A percentile compares a stretch with the other conserved stretches of the same genome.
Conservation (phyloP, 2,329 filamentous ascomycete species). For the Rutstroemia sp. region DNA sequence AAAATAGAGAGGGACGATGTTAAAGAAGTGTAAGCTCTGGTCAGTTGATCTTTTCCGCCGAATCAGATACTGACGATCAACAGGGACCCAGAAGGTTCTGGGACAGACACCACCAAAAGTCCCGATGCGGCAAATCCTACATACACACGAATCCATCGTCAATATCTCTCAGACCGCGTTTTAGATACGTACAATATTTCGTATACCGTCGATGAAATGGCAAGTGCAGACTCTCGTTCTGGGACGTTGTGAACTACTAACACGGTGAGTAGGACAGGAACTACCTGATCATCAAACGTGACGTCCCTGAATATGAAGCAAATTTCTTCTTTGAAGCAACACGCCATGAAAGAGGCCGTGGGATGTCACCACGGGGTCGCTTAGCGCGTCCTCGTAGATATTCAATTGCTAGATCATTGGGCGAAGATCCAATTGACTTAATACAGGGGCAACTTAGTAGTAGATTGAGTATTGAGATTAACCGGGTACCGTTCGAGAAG, state of each 20-base stretch:
- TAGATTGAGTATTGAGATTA: not conserved
- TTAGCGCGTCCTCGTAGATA: too few species aligned
- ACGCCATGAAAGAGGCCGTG: slow-evolving; percentile 23
- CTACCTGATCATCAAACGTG: slow-evolving; percentile 65
- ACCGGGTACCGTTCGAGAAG: not conserved
- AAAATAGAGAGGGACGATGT: slow-evolving; percentile 19
- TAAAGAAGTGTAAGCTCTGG: too few species aligned
- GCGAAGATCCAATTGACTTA: too few species aligned
- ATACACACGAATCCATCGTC: slow-evolving; percentile 56
- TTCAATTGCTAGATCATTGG: too few species aligned
- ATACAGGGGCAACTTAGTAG: too few species aligned
- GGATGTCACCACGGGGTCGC: too few species aligned
- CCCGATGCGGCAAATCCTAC: slow-evolving; percentile 36
- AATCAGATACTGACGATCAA: slow-evolving; percentile 25
- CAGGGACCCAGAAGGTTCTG: slow-evolving; percentile 28
- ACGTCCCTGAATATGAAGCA: slow-evolving; percentile 64
- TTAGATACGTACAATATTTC: slow-evolving; percentile 48
- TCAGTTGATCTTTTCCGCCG: slow-evolving; percentile 25
- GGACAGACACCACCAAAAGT: slow-evolving; percentile 29
- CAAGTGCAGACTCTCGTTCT: not conserved
- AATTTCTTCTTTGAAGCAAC: slow-evolving; percentile 68
- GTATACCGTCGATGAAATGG: slow-evolving; percentile 42
- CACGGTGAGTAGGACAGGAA: slow-evolving; percentile 47
- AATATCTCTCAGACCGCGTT: slow-evolving; percentile 55
- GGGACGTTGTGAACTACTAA: not conserved